phyloP scores from a whole-genome alignment of 257 asterid species.

The Primulina huaijiensis region DNA sequence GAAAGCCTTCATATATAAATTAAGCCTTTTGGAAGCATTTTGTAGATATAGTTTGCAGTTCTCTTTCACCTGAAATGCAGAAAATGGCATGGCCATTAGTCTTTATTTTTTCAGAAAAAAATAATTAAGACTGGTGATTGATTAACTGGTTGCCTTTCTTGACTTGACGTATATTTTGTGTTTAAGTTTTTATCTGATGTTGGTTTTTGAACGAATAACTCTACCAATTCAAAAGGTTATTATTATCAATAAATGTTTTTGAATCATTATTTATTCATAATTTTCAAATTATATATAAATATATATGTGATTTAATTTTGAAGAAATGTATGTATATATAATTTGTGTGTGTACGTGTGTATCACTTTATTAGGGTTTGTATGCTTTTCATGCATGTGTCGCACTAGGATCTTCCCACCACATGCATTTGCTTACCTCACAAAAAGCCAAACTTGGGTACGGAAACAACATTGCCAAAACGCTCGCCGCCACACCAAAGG shows the following conservation, averaged over 20 bases:
- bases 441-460: slow-evolving; percentile 57
- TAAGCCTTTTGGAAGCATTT: slow-evolving; percentile 64
- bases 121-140: not conserved
- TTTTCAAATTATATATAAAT: no score
- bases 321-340: no score
- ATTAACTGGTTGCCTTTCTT: no score
- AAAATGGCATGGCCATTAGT: not conserved
- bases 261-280: no score
- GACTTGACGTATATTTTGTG: no score
- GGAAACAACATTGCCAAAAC: slow-evolving; percentile 73
- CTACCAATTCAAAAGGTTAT: no score
- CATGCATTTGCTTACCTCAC: slow-evolving; percentile 45
- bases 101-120: no score
- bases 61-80: slow-evolving; percentile 52
- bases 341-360: no score
- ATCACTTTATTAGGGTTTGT: not conserved
- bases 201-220: no score
- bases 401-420: slow-evolving; percentile 6
- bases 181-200: no score
- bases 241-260: no score
- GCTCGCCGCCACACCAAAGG: slow-evolving; percentile 60
- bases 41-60: slow-evolving; percentile 50
- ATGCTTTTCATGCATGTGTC: slow-evolving; percentile 24
- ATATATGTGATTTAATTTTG: no score
- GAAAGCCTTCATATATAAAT: slow-evolving; percentile 54